These are phyloP conservation scores for Debaryomyces castellii DNA, from an alignment of 805 yeast species.

Conservation along the genomic window DNA sequence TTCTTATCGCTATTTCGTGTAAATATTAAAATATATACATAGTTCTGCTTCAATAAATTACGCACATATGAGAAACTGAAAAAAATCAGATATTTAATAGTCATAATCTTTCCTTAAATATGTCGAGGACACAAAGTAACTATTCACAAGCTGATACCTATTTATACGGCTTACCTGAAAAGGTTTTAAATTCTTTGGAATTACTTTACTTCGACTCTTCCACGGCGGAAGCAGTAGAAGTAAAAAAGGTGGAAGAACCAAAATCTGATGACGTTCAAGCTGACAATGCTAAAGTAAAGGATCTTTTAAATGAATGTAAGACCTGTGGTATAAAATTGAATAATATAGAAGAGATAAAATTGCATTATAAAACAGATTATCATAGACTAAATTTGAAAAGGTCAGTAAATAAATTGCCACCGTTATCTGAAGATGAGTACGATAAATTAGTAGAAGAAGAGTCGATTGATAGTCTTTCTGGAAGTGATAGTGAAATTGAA, in stretches of 20 bases:
- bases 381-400: slow-evolving; percentile 63
- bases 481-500: slow-evolving; percentile 41
- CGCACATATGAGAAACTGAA: neutral
- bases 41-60: neutral
- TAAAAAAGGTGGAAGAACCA: neutral
- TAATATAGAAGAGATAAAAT: slow-evolving; percentile 17
- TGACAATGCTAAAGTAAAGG: neutral
- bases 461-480: slow-evolving; percentile 59
- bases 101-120: neutral
- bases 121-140: neutral
- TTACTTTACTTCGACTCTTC: slow-evolving; percentile 55
- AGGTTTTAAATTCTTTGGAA: slow-evolving; percentile 46
- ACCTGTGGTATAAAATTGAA: slow-evolving; percentile 13
- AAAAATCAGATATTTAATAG: neutral
- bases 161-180: slow-evolving; percentile 44
- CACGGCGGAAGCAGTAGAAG: slow-evolving; percentile 31
- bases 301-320: slow-evolving; percentile 11
- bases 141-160: slow-evolving; percentile 36
- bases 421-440: slow-evolving; percentile 57
- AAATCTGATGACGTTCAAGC: neutral
- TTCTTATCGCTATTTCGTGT: neutral
- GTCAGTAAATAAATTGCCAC: slow-evolving; percentile 39
- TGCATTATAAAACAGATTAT: slow-evolving; percentile 58
- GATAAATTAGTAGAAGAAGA: slow-evolving; percentile 51
- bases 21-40: neutral